These are phyloP conservation scores for Daldinia vernicosa DNA, from an alignment of 495 filamentous ascomycete genomes.

Conservation along the genomic window DNA sequence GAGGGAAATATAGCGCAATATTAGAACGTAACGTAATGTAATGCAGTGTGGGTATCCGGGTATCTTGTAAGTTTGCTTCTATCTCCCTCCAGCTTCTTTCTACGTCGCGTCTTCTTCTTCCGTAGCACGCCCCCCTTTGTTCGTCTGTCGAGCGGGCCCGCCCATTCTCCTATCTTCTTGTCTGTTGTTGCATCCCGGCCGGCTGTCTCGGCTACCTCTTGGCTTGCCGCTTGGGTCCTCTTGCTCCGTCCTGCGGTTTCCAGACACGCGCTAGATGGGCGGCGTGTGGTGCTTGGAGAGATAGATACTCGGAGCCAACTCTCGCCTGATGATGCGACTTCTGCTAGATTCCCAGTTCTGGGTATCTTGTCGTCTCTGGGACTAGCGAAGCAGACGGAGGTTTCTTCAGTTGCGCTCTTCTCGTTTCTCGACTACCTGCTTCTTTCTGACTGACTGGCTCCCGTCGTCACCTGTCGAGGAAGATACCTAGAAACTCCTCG, in stretches of 20 bases:
- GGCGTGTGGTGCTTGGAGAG: background rate
- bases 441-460: background rate
- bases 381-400: background rate
- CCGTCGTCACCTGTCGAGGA: conserved; percentile 45
- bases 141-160: background rate
- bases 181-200: background rate
- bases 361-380: background rate
- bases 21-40: background rate
- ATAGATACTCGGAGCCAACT: background rate
- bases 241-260: background rate
- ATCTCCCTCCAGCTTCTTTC: conserved; percentile 1
- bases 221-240: conserved; percentile 24
- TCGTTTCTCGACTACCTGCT: background rate
- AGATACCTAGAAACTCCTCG: conserved; percentile 80
- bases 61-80: conserved; percentile 8
- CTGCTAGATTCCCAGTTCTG: background rate
- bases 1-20: background rate
- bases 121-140: background rate
- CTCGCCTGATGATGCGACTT: background rate
- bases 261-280: background rate
- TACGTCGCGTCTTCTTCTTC: background rate
- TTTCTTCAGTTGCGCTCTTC: background rate
- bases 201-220: conserved; percentile 13
- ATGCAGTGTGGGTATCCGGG: background rate
- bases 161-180: background rate